phyloP scores from a whole-genome alignment of 805 yeast genomes.

The Kodamaea hsintzibuensis region DNA sequence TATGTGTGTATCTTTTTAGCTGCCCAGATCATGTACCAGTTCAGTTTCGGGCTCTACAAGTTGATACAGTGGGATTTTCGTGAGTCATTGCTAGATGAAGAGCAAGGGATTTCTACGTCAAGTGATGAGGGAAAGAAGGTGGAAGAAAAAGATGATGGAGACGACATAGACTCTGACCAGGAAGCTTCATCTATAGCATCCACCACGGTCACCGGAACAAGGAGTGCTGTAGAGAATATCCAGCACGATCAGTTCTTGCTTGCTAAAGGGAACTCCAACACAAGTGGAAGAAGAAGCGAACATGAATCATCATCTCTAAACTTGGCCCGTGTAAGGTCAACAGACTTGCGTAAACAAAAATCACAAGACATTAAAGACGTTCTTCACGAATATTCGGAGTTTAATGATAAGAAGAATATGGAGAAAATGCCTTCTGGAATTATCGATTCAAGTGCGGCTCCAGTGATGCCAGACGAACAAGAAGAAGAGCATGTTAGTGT shows the following conservation, averaged over 20 bases:
- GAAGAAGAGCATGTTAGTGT: background rate
- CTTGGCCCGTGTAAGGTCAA: conserved; percentile 19
- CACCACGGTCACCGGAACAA: background rate
- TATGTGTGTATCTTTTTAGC: conserved; percentile 77
- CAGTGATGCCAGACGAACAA: conserved; percentile 9
- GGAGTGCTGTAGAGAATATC: conserved; percentile 3
- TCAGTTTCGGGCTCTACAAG: conserved; percentile 74
- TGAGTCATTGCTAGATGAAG: conserved; percentile 20
- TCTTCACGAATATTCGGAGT: conserved; percentile 48
- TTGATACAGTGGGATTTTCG: conserved; percentile 71
- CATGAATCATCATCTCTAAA: conserved; percentile 1
- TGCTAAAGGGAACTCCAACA: conserved; percentile 6
- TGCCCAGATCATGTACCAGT: conserved; percentile 64
- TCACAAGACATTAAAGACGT: conserved; percentile 41
- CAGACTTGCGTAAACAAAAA: conserved; percentile 25
- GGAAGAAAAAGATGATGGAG: conserved; percentile 12
- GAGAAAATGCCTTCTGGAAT: conserved; percentile 20
- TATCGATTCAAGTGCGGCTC: conserved; percentile 12
- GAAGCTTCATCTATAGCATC: background rate
- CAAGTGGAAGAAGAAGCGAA: background rate
- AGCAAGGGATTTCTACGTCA: background rate
- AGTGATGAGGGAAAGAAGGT: conserved; percentile 13
- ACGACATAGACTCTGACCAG: background rate
- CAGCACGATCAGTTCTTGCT: conserved; percentile 25
- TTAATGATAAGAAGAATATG: conserved; percentile 31